Evolutionary conservation across 805 yeast genomes (phyloP).

Genomic region (Yueomyces sinensis): DNA sequence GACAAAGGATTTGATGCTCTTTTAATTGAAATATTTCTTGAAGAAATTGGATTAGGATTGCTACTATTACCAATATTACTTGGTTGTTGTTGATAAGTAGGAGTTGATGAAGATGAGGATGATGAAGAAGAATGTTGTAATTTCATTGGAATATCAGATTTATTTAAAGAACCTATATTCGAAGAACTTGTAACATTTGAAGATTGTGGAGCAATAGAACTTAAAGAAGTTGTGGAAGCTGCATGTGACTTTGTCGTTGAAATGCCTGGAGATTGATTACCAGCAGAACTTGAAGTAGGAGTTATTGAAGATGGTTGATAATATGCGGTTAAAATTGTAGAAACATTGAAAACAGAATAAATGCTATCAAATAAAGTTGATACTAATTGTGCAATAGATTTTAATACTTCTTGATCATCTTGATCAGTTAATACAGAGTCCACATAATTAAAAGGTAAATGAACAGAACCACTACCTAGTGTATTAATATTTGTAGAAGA

Average conservation of each 20-base stretch:
- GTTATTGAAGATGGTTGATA: neutral
- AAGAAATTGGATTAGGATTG: neutral
- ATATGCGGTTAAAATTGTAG: slow-evolving; percentile 8
- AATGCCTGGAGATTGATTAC: neutral
- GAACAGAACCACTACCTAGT: neutral
- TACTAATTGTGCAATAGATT: slow-evolving; percentile 6
- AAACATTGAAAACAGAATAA: slow-evolving; percentile 13
- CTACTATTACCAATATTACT: neutral
- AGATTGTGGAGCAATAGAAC: neutral
- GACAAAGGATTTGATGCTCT: neutral
- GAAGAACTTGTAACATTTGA: neutral
- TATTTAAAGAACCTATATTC: neutral
- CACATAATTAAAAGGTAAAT: neutral
- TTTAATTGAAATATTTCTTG: neutral
- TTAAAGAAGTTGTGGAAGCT: neutral
- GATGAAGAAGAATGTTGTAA: neutral
- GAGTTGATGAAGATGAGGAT: slow-evolving; percentile 1
- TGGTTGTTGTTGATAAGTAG: neutral
- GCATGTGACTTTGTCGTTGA: neutral
- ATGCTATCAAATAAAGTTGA: slow-evolving; percentile 14
- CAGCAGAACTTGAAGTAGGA: neutral
- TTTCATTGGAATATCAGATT: neutral
- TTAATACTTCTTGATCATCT: slow-evolving; percentile 3
- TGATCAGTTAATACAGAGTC: neutral
- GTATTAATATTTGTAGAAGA: neutral